Conservation (phyloP, 2,329 filamentous ascomycete genomes). For the Hypoxylon sp. region DNA sequence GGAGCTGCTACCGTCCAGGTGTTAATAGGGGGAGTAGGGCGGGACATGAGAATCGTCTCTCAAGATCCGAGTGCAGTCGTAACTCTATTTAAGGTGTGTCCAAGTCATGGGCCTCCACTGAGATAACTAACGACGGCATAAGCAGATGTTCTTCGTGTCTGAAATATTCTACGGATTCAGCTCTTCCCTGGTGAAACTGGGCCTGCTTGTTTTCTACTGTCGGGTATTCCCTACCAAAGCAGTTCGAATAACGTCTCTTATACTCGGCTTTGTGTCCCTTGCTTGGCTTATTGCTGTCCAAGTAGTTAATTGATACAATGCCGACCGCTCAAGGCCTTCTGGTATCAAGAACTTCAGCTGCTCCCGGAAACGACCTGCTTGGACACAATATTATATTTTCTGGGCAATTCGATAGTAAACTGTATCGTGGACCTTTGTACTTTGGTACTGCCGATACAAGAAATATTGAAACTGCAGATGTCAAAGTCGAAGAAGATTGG, state of each 20-base stretch:
- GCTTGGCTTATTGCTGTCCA: constrained; percentile 30
- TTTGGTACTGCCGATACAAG: constrained; percentile 1
- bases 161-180: constrained; percentile 12
- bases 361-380: constrained; percentile 28
- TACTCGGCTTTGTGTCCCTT: constrained; percentile 1
- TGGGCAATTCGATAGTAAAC: constrained; percentile 6
- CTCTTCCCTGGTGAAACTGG: background rate
- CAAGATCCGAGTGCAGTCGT: background rate
- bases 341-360: constrained; percentile 26
- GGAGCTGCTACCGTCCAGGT: background rate
- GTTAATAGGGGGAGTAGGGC: background rate
- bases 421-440: constrained; percentile 2
- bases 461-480: constrained; percentile 7
- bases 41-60: constrained; percentile 1
- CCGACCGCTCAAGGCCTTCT: constrained; percentile 34
- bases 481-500: background rate
- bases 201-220: background rate
- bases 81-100: background rate
- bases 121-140: background rate
- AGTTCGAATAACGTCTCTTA: background rate
- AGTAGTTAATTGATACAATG: constrained; percentile 36
- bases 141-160: background rate
- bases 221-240: background rate
- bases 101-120: background rate
- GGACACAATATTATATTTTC: constrained; percentile 1